These are phyloP conservation scores for Solanum hybrid DNA, from an alignment of 305 asterid species.

Conservation along the genomic window DNA sequence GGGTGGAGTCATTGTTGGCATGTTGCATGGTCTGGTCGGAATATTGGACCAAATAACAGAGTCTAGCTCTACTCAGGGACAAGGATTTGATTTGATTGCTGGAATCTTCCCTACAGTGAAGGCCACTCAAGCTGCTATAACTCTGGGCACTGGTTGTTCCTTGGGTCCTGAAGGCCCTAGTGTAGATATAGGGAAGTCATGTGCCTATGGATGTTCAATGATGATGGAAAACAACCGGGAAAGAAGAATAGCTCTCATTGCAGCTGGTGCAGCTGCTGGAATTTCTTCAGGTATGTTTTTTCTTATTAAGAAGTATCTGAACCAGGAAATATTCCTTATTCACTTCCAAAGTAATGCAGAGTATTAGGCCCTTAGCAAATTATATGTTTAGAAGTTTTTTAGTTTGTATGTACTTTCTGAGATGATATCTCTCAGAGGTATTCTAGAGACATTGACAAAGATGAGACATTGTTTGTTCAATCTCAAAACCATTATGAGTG, in stretches of 20 bases:
- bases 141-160: conserved; percentile 93
- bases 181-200: conserved; percentile 95
- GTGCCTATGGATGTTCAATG: conserved; percentile 85
- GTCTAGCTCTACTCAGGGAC: conserved; percentile 69
- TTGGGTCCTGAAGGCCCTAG: conserved; percentile 99
- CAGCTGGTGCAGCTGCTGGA: conserved; percentile 99
- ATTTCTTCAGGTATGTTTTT: conserved; percentile 72
- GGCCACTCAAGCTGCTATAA: conserved; percentile 91
- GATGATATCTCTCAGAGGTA: neutral
- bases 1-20: conserved; percentile 97
- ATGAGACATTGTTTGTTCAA: neutral
- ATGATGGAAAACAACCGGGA: conserved; percentile 95
- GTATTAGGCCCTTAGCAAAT: neutral
- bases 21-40: conserved; percentile 89
- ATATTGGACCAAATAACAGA: conserved; percentile 73
- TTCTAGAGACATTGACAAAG: neutral
- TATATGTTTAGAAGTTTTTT: neutral
- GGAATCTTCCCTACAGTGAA: conserved; percentile 71
- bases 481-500: neutral
- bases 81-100: conserved; percentile 69
- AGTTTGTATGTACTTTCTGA: neutral
- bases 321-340: neutral
- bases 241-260: conserved; percentile 88
- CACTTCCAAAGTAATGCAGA: neutral
- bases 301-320: neutral